These are phyloP conservation scores for Candida krabiensis DNA, from an alignment of 805 yeast species.

Conservation along the genomic window DNA sequence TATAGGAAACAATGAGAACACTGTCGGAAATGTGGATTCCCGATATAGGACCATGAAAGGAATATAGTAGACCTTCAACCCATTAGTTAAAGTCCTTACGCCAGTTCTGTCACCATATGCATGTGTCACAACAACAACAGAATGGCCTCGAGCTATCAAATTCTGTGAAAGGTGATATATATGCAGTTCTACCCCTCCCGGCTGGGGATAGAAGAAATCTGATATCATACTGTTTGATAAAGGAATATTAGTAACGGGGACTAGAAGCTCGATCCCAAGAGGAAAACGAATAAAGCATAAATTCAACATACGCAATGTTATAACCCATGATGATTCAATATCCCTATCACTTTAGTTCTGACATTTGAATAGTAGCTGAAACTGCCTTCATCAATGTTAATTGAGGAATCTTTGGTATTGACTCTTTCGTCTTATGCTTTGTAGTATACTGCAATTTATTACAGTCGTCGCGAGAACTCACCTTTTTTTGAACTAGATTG, in stretches of 20 bases:
- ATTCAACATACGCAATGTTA: constrained; percentile 30
- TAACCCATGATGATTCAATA: constrained; percentile 28
- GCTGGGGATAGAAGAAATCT: constrained; percentile 97
- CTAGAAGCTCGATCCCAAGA: too few species aligned
- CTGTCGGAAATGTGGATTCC: constrained; percentile 84
- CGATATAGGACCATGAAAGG: constrained; percentile 82
- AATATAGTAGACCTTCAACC: constrained; percentile 87
- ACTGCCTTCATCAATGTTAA: too few species aligned
- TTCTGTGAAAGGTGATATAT: constrained; percentile 87
- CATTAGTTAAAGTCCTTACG: constrained; percentile 79
- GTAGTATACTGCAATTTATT: too few species aligned
- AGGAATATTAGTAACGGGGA: too few species aligned
- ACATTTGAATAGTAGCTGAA: too few species aligned
- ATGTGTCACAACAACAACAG: constrained; percentile 86
- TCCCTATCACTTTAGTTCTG: too few species aligned
- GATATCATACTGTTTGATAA: constrained; percentile 77
- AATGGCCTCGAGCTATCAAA: constrained; percentile 76
- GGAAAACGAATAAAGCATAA: too few species aligned
- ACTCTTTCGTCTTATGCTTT: too few species aligned
- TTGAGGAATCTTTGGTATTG: too few species aligned
- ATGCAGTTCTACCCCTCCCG: constrained; percentile 97
- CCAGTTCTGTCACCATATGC: constrained; percentile 83
- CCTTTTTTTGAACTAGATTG: too few species aligned
- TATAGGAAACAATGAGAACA: constrained; percentile 84
- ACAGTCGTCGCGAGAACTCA: too few species aligned